Conservation (phyloP, 441 rosid genomes). For the Manihot esculenta region DNA sequence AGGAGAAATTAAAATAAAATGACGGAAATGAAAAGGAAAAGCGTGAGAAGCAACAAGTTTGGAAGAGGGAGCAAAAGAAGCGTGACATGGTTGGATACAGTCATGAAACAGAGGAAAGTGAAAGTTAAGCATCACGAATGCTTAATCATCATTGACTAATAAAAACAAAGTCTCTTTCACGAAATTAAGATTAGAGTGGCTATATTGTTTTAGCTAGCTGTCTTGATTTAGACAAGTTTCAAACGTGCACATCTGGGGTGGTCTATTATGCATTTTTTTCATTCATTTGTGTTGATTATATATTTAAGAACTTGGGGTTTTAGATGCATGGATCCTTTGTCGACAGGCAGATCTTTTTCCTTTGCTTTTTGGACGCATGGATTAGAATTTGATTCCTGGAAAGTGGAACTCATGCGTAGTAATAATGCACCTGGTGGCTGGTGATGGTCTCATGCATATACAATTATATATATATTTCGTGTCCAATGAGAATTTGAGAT, state of each 20-base stretch:
- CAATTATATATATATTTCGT: background rate
- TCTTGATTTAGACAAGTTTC: constrained; percentile 34
- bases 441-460: background rate
- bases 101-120: background rate
- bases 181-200: background rate
- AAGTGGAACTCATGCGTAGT: accelerated
- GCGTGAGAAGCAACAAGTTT: background rate
- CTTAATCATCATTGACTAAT: constrained; percentile 4
- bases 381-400: background rate
- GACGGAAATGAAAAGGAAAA: background rate
- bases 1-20: background rate
- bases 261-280: too few relatives aligned
- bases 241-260: constrained; percentile 14
- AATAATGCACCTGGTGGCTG: background rate
- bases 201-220: constrained; percentile 28
- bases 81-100: constrained; percentile 1
- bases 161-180: constrained; percentile 6
- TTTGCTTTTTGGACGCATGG: background rate
- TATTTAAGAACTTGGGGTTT: background rate
- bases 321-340: background rate
- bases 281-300: background rate
- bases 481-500: background rate
- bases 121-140: background rate
- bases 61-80: background rate
- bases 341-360: background rate